These are phyloP conservation scores for Pseudopyricularia cyperi DNA, from an alignment of 2,329 filamentous ascomycete genomes.

Conservation along the genomic window DNA sequence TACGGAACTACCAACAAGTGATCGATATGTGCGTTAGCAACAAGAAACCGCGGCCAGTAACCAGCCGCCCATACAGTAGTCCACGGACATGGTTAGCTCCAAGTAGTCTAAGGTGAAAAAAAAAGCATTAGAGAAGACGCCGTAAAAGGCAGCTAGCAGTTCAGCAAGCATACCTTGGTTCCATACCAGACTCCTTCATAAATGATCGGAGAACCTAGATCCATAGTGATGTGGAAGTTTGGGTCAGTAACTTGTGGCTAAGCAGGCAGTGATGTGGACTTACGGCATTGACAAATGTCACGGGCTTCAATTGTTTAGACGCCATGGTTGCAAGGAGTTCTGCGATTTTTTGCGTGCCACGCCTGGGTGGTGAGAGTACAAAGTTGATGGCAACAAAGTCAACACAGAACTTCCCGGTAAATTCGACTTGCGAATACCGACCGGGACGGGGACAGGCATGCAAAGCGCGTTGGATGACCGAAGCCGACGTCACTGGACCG, in stretches of 20 bases:
- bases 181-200: constrained; percentile 71
- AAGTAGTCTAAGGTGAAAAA: constrained; percentile 19
- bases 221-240: background rate
- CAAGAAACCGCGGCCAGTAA: background rate
- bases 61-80: too few relatives aligned
- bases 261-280: background rate
- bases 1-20: constrained; percentile 39
- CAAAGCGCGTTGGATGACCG: too few relatives aligned
- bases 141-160: background rate
- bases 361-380: too few relatives aligned
- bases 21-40: background rate
- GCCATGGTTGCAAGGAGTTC: constrained; percentile 10
- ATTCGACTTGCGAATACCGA: too few relatives aligned
- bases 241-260: background rate
- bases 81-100: constrained; percentile 17
- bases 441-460: too few relatives aligned
- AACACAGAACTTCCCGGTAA: too few relatives aligned
- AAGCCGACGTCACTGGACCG: background rate
- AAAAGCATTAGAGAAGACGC: background rate
- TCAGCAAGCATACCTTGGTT: constrained; percentile 58
- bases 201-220: constrained; percentile 80
- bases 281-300: constrained; percentile 18
- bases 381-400: too few relatives aligned
- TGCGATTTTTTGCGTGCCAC: too few relatives aligned
- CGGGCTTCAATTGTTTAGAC: constrained; percentile 13